These are phyloP conservation scores for Fusarium brachygibbosum DNA, from an alignment of 2,329 filamentous ascomycete genomes.

Conservation along the genomic window DNA sequence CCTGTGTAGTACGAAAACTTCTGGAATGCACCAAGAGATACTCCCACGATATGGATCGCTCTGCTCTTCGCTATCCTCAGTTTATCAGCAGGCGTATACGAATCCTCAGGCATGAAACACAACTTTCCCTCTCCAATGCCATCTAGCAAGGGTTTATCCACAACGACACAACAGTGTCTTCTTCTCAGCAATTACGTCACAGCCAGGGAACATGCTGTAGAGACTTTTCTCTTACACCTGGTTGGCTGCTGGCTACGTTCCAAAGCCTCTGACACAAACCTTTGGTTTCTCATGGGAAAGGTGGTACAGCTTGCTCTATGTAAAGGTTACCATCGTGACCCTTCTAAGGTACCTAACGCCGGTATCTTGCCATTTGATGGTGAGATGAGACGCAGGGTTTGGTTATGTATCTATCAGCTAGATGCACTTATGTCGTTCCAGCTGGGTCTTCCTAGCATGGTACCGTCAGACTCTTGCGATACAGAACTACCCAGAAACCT, in stretches of 20 bases:
- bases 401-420: constrained; percentile 60
- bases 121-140: constrained; percentile 42
- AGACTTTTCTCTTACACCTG: constrained; percentile 59
- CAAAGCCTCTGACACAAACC: constrained; percentile 53
- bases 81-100: constrained; percentile 53
- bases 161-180: constrained; percentile 58
- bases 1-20: constrained; percentile 57
- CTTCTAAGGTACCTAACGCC: constrained; percentile 52
- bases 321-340: constrained; percentile 64
- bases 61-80: constrained; percentile 60
- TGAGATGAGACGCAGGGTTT: constrained; percentile 63
- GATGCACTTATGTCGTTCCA: constrained; percentile 63
- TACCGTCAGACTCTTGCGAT: constrained; percentile 48
- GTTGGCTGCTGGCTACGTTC: constrained; percentile 52
- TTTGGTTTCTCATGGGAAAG: constrained; percentile 61
- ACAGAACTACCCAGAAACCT: constrained; percentile 41
- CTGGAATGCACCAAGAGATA: constrained; percentile 51
- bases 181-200: constrained; percentile 60
- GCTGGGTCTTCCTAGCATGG: constrained; percentile 63
- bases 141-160: constrained; percentile 35
- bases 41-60: constrained; percentile 60
- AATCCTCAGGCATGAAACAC: constrained; percentile 39
- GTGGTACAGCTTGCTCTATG: constrained; percentile 61
- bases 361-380: constrained; percentile 59
- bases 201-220: constrained; percentile 58